Base-by-base conservation (phyloP, 2,329 filamentous ascomycete species). In the Aspergillus fijiensis region DNA sequence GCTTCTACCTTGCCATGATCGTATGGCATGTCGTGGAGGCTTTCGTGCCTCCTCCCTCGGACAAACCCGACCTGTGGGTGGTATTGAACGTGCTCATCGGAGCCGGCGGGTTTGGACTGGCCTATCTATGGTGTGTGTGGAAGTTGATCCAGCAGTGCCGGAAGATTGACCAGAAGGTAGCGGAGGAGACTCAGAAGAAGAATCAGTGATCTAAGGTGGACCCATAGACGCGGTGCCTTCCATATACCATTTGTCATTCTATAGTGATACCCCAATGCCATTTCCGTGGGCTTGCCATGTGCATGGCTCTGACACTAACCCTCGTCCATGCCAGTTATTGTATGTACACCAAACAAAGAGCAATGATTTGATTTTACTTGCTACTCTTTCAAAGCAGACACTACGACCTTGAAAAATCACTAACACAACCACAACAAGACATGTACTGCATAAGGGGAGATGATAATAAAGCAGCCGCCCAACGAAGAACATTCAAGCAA, bases 41-140 rank as follows among this genome's bases (percentile, higher is more conserved):
- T 1, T 87, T 87, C 61, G 77, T 92, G 1, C 62, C 75, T 10
- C 87, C 93, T 14, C 93, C 94, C 4, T 68, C 79, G 0, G 82
- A 84, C 60, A 97, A 96, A 77, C 95, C 95, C 0, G 95, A 99
- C 78, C 79, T 99, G 1, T 99, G 94, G 94, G 88, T 96, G 3
- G 93, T 99, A 2, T 84, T 87, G 12, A 99, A 99, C 70, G 92
- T 95, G 9, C 87, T 92, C 19, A 77, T 98, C 23, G 95, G 95
- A 7, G 91, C 91, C 23, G 88, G 85, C 4, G 95, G 92, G 0
- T 99, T 98, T 73, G 85, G 85, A 0, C 78, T 96, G 35, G 96
- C 92, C 75, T 98, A 97, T 74, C 71, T 95, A 7, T 99, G 95
- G 95, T 97, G 93, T 75, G 76, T 95, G 63, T 89, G 87, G 84